Conservation (phyloP, 164 flowering plant genomes). For the Aristolochia fimbriata region DNA sequence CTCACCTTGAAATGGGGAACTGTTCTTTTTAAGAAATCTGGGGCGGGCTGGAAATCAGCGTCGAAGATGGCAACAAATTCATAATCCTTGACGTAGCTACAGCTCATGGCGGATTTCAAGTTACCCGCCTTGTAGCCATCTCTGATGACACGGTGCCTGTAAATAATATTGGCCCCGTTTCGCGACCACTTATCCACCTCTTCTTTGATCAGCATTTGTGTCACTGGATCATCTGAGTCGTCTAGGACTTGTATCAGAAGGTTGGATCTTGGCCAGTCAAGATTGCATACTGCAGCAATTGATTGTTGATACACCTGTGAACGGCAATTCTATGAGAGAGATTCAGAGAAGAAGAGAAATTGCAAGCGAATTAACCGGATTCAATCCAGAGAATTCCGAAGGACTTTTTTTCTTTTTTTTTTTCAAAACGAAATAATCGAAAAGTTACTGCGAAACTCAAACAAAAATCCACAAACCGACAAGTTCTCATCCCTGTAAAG, state of each 20-base stretch:
- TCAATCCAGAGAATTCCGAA: too few relatives aligned
- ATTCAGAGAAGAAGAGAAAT: background rate
- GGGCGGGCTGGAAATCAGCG: conserved; percentile 90
- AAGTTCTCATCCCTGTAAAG: too few relatives aligned
- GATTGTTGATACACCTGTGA: conserved; percentile 94
- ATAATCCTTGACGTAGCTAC: conserved; percentile 86
- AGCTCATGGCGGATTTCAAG: conserved; percentile 93
- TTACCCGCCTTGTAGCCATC: conserved; percentile 98
- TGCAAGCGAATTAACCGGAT: background rate
- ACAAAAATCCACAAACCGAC: too few relatives aligned
- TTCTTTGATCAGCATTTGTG: conserved; percentile 70
- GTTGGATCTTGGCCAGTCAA: conserved; percentile 89
- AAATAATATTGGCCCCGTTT: conserved; percentile 68
- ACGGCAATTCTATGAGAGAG: background rate
- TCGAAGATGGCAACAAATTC: conserved; percentile 93
- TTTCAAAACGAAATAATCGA: too few relatives aligned
- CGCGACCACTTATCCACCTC: conserved; percentile 89
- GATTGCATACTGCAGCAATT: conserved; percentile 81
- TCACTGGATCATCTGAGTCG: conserved; percentile 82
- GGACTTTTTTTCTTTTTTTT: too few relatives aligned
- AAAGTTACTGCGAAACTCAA: too few relatives aligned
- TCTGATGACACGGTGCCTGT: conserved; percentile 74
- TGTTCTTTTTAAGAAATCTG: conserved; percentile 72
- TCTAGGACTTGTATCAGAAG: conserved; percentile 79
- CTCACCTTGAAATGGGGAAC: conserved; percentile 83